A percentile compares a stretch with the other conserved stretches of the same genome.
These are phyloP conservation scores for Ascochyta pisi DNA, from an alignment of 2,329 filamentous ascomycete genomes.

Conservation along the genomic window DNA sequence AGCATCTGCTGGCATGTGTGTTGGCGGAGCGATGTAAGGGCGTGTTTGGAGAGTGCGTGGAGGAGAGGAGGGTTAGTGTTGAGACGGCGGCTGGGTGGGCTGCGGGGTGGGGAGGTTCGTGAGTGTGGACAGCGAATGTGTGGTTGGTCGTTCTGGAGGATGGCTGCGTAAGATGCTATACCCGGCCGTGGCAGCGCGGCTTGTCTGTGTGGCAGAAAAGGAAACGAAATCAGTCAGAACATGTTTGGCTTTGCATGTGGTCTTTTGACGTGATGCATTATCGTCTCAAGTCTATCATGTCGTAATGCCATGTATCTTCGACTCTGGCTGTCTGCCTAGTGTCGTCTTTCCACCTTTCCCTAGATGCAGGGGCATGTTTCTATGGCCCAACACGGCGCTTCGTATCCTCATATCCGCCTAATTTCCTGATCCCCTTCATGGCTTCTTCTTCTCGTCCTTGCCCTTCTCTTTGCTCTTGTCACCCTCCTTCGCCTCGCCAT, in stretches of 20 bases:
- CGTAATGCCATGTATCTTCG: conserved; percentile 25
- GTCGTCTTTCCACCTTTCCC: background rate
- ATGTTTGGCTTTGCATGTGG: background rate
- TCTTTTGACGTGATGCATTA: conserved; percentile 21
- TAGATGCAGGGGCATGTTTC: background rate
- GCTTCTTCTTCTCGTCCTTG: conserved; percentile 64
- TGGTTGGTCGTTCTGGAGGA: conserved; percentile 3
- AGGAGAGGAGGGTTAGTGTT: conserved; percentile 60
- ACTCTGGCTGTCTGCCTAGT: background rate
- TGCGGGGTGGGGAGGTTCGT: conserved; percentile 43
- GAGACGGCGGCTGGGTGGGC: conserved; percentile 78
- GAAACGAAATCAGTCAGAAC: background rate
- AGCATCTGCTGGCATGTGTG: conserved; percentile 86
- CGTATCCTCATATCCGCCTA: background rate
- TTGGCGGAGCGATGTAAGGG: conserved; percentile 70
- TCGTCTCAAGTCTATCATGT: conserved; percentile 36
- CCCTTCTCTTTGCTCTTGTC: conserved; percentile 64
- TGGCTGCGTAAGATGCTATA: conserved; percentile 23
- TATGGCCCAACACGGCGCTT: background rate
- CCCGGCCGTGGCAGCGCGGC: conserved; percentile 33
- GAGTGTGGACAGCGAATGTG: background rate
- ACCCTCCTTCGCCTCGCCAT: conserved; percentile 54
- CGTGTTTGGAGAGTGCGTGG: conserved; percentile 64
- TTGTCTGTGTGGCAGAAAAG: background rate
- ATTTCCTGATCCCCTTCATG: background rate